Conservation (phyloP, 805 yeast genomes). For the Saccharomyces mikatae region DNA sequence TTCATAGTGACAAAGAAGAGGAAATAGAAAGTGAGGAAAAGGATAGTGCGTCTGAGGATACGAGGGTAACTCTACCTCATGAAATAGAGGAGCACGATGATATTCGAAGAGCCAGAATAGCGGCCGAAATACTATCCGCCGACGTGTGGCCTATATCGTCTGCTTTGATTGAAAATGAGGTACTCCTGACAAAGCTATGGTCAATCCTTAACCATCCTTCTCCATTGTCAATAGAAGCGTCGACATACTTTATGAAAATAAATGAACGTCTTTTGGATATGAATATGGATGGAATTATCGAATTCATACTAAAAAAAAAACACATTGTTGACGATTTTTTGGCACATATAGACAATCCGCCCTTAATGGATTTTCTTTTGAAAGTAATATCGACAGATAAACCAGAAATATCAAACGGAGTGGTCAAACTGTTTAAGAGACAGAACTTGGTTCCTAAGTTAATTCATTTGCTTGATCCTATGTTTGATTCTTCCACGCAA, state of each 20-base stretch:
- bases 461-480: constrained; percentile 62
- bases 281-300: constrained; percentile 71
- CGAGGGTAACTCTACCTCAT: constrained; percentile 23
- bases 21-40: constrained; percentile 16
- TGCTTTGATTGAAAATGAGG: constrained; percentile 69
- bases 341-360: constrained; percentile 84
- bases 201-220: constrained; percentile 57
- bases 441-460: constrained; percentile 70
- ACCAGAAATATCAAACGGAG: constrained; percentile 81
- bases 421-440: constrained; percentile 63
- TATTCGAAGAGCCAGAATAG: constrained; percentile 49
- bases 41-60: constrained; percentile 26
- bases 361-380: constrained; percentile 84
- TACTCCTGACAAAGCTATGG: constrained; percentile 69
- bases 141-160: constrained; percentile 94
- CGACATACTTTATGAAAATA: constrained; percentile 85
- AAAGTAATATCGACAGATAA: constrained; percentile 90
- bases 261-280: constrained; percentile 84
- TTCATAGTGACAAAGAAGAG: constrained; percentile 10
- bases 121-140: constrained; percentile 82
- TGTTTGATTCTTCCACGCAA: constrained; percentile 62
- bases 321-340: constrained; percentile 72
- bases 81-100: constrained; percentile 35
- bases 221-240: constrained; percentile 64
- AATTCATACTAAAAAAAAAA: constrained; percentile 60